Evolutionary conservation across 2,329 filamentous ascomycete species (phyloP).

Genomic region (Colletotrichum scovillei): DNA sequence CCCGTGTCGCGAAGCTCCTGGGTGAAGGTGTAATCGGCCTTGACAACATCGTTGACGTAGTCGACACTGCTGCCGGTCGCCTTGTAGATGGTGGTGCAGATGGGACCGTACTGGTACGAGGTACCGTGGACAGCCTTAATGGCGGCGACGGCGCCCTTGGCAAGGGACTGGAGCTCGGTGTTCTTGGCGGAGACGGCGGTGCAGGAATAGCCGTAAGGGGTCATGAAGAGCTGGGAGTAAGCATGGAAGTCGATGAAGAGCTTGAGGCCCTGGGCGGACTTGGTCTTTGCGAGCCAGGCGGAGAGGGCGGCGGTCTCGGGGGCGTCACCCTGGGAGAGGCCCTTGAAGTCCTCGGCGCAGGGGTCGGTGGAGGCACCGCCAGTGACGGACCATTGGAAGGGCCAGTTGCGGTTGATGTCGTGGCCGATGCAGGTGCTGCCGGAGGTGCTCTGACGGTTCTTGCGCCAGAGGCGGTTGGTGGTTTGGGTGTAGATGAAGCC

Average conservation of each 20-base stretch:
- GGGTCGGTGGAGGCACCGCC: conserved; percentile 57
- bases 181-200: conserved; percentile 57
- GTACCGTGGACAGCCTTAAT: conserved; percentile 57
- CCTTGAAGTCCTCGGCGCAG: conserved; percentile 55
- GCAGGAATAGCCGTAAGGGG: conserved; percentile 71
- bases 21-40: conserved; percentile 54
- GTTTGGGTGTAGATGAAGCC: conserved; percentile 66
- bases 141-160: conserved; percentile 59
- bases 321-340: conserved; percentile 49
- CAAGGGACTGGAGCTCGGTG: conserved; percentile 60
- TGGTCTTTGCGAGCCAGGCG: conserved; percentile 40
- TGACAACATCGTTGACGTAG: conserved; percentile 55
- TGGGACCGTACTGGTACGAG: conserved; percentile 58
- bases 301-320: conserved; percentile 58
- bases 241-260: conserved; percentile 70
- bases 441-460: conserved; percentile 55
- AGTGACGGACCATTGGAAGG: conserved; percentile 55
- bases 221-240: conserved; percentile 64
- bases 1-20: conserved; percentile 52
- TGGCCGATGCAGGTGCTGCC: conserved; percentile 52
- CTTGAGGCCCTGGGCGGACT: conserved; percentile 55
- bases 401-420: conserved; percentile 66
- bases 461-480: conserved; percentile 63
- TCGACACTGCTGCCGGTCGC: conserved; percentile 60
- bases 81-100: conserved; percentile 72